phyloP scores from a whole-genome alignment of 257 asterid genomes.

The Rauvolfia tetraphylla region DNA sequence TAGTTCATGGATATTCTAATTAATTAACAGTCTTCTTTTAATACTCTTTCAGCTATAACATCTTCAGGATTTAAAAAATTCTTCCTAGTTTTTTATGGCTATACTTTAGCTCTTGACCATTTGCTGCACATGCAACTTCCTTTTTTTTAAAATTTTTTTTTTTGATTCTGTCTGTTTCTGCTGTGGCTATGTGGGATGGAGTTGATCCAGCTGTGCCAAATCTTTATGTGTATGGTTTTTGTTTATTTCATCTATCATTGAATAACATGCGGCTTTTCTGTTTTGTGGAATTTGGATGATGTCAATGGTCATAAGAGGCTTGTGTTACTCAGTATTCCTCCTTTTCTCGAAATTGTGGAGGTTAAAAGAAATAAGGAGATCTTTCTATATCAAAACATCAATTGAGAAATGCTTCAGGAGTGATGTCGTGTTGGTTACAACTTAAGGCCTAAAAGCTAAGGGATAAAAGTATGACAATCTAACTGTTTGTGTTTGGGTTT shows the following conservation, averaged over 20 bases:
- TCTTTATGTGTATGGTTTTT: not conserved
- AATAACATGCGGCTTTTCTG: not conserved
- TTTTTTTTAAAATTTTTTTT: not conserved
- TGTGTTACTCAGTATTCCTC: not conserved
- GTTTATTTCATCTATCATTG: not conserved
- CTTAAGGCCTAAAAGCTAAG: not conserved
- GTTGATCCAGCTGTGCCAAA: not conserved
- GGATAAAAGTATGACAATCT: not conserved
- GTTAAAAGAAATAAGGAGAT: not conserved
- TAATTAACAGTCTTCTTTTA: not conserved
- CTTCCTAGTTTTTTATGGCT: not conserved
- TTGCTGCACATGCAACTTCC: not conserved
- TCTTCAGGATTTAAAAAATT: not conserved
- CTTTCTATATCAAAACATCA: not conserved
- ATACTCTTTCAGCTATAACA: not conserved
- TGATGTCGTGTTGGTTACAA: not conserved
- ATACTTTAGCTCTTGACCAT: not conserved
- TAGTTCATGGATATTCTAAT: not conserved
- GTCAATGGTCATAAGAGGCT: not conserved
- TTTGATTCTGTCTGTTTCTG: not conserved
- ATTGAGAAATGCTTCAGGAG: not conserved
- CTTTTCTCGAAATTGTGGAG: not conserved
- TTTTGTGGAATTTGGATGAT: not conserved
- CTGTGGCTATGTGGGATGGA: not conserved
- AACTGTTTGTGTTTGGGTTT: too few relatives aligned